phyloP scores from a whole-genome alignment of 345 rosid species.

The Cardiospermum halicacabum region DNA sequence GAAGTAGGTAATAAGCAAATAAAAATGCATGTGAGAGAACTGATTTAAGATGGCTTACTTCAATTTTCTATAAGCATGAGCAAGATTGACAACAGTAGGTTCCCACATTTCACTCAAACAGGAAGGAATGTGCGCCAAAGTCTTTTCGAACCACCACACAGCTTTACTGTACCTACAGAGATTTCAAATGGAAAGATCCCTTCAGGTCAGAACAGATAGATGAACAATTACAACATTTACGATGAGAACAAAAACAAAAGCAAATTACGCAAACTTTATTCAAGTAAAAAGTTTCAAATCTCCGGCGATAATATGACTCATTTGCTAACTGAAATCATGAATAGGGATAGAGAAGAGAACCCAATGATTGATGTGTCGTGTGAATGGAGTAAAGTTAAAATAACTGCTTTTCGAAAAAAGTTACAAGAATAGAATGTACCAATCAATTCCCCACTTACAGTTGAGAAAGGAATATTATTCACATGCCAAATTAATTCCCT shows the following conservation, averaged over 20 bases:
- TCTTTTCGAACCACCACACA: conserved; percentile 83
- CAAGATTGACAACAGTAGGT: conserved; percentile 85
- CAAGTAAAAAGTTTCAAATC: not conserved
- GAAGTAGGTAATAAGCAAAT: conserved; percentile 3
- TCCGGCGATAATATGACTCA: not conserved
- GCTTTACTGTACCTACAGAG: conserved; percentile 80
- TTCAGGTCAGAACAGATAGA: conserved; percentile 10
- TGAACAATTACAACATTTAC: not conserved
- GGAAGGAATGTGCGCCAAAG: conserved; percentile 71
- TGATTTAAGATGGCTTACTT: conserved; percentile 39
- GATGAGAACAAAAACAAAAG: not conserved
- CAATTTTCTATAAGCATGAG: conserved; percentile 80
- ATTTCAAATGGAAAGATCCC: conserved; percentile 15
- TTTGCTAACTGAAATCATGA: no score
- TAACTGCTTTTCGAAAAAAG: no score
- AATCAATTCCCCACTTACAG: no score
- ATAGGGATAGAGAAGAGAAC: no score
- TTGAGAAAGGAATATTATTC: no score
- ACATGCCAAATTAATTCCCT: no score
- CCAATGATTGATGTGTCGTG: no score
- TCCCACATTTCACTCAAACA: conserved; percentile 79
- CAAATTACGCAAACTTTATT: not conserved
- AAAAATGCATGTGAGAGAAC: conserved; percentile 11
- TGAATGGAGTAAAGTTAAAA: no score
- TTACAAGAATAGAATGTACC: no score